phyloP scores from a whole-genome alignment of 768 basidiomycete genomes.

The Crepidotus variabilis region DNA sequence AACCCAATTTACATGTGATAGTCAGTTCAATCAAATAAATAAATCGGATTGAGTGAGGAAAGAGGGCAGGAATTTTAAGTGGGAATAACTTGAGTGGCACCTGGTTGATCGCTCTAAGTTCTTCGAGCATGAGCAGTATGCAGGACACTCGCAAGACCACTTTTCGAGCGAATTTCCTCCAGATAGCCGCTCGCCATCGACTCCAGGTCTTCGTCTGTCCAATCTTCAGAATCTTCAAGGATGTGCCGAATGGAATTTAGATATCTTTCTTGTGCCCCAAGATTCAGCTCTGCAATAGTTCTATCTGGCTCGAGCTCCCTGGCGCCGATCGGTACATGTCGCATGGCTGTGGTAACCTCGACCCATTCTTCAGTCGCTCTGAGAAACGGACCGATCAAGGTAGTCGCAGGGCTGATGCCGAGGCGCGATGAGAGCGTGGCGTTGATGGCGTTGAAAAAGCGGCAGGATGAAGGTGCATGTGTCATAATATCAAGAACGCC shows the following conservation, averaged over 20 bases:
- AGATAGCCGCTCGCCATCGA: slow-evolving; percentile 37
- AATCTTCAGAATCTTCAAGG: slow-evolving; percentile 35
- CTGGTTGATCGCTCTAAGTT: too few species aligned
- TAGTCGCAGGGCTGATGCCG: slow-evolving; percentile 35
- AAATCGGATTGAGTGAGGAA: too few species aligned
- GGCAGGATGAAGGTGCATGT: slow-evolving; percentile 35
- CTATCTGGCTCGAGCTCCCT: slow-evolving; percentile 38
- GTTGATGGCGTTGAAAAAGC: slow-evolving; percentile 36
- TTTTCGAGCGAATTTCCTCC: slow-evolving; percentile 41
- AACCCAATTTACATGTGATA: too few species aligned
- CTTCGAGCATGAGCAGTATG: slow-evolving; percentile 45
- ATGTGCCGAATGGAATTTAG: slow-evolving; percentile 47
- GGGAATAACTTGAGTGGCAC: too few species aligned
- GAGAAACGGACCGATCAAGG: slow-evolving; percentile 35
- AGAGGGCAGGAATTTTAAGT: too few species aligned
- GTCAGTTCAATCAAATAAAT: too few species aligned
- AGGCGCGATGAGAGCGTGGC: slow-evolving; percentile 26
- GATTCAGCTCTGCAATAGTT: slow-evolving; percentile 39
- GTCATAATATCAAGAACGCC: slow-evolving; percentile 22
- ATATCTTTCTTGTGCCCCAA: slow-evolving; percentile 35
- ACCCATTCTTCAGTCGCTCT: slow-evolving; percentile 34
- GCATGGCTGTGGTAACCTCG: slow-evolving; percentile 28
- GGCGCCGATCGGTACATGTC: slow-evolving; percentile 53
- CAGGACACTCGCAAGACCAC: slow-evolving; percentile 46
- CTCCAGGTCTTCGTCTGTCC: slow-evolving; percentile 29